phyloP scores from a whole-genome alignment of 2,329 filamentous ascomycete genomes.

The Teratosphaeria viscida region DNA sequence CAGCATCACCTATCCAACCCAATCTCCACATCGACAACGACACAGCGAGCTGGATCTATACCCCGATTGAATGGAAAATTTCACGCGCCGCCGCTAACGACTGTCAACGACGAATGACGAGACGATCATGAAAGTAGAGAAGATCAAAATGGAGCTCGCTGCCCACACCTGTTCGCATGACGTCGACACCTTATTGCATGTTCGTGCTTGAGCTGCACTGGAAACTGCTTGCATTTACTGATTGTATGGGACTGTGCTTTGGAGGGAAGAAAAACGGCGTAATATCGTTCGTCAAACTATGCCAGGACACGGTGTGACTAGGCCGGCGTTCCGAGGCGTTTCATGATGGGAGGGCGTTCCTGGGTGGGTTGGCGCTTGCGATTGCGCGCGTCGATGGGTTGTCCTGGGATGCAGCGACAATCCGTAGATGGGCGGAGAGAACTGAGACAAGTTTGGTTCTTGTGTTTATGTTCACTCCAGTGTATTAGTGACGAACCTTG shows the following conservation, averaged over 20 bases:
- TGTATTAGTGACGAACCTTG: not conserved
- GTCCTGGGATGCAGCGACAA: not conserved
- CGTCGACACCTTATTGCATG: not conserved
- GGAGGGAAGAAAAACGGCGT: not conserved
- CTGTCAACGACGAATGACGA: conserved; percentile 7
- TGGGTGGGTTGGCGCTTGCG: not conserved
- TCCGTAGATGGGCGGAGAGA: not conserved
- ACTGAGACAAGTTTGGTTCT: not conserved
- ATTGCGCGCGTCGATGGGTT: not conserved
- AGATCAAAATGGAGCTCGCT: conserved; percentile 4
- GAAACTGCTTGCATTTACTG: not conserved
- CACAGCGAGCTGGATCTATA: conserved; percentile 2
- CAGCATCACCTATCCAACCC: not conserved
- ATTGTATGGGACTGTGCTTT: not conserved
- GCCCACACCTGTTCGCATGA: conserved; percentile 1
- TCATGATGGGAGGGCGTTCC: not conserved
- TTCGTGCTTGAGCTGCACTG: not conserved
- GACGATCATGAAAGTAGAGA: conserved; percentile 5
- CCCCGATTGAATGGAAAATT: not conserved
- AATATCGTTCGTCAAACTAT: not conserved
- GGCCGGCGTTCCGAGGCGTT: not conserved
- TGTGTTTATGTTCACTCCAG: not conserved
- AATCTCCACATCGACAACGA: not conserved
- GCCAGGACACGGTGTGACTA: not conserved
- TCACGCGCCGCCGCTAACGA: not conserved